Evolutionary conservation across 352 stramenopile genomes (phyloP).

Genomic region (Phytophthora pisi): DNA sequence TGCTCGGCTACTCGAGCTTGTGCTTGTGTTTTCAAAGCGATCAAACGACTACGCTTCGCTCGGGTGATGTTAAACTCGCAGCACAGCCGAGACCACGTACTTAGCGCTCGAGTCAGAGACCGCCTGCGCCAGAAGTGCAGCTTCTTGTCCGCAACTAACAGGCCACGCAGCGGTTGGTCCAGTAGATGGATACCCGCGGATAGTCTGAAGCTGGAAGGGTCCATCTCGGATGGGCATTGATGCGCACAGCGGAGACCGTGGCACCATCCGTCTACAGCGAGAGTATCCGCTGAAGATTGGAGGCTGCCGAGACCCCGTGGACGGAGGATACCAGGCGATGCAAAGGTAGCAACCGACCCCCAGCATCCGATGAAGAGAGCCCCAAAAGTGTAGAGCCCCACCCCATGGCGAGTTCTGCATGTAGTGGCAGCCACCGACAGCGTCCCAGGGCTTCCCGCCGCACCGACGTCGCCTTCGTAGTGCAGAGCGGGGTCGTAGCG

Average conservation of each 20-base stretch:
- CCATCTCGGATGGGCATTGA: conserved; percentile 7
- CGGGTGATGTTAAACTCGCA: conserved; percentile 9
- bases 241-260: conserved; percentile 48
- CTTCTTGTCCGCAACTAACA: conserved; percentile 30
- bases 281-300: conserved; percentile 16
- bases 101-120: conserved; percentile 18
- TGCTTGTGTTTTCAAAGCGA: conserved; percentile 32
- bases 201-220: conserved; percentile 10
- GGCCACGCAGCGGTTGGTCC: conserved; percentile 23
- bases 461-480: conserved; percentile 49
- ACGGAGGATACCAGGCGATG: neutral
- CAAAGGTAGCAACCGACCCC: conserved; percentile 7
- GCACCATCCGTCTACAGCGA: conserved; percentile 50
- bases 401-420: conserved; percentile 22
- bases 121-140: conserved; percentile 24
- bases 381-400: conserved; percentile 54
- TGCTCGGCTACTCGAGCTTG: conserved; percentile 40
- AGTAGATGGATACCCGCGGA: conserved; percentile 6
- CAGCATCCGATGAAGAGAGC: conserved; percentile 49
- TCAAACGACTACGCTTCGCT: conserved; percentile 16
- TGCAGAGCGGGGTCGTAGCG: conserved; percentile 41
- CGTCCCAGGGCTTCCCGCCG: neutral
- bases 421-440: neutral
- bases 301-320: conserved; percentile 49
- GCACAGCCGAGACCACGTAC: conserved; percentile 16